Conservation (phyloP, 2,329 filamentous ascomycete species). For the Scytalidium sp. region DNA sequence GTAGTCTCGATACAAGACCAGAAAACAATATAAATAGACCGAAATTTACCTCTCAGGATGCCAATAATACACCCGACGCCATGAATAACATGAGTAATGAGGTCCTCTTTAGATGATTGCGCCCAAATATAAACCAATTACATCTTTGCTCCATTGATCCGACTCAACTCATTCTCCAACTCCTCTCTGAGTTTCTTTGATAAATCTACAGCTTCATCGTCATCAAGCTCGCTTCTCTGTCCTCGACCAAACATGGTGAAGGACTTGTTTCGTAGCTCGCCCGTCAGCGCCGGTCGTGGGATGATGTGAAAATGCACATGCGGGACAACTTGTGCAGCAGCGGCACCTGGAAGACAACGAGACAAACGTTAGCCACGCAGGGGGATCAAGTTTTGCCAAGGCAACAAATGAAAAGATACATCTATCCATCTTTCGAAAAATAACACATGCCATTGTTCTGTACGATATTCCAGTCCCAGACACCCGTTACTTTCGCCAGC, state of each 20-base stretch:
- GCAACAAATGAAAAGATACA: too few relatives aligned
- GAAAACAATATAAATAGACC: too few relatives aligned
- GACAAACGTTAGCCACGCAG: conserved; percentile 1
- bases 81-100: too few relatives aligned
- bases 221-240: conserved; percentile 69
- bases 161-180: conserved; percentile 43
- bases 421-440: neutral
- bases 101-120: too few relatives aligned
- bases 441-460: conserved; percentile 75
- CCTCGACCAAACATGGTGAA: conserved; percentile 85
- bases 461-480: conserved; percentile 90
- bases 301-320: conserved; percentile 97
- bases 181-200: conserved; percentile 52
- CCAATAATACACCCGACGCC: too few relatives aligned
- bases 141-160: conserved; percentile 20
- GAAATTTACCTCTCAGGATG: too few relatives aligned
- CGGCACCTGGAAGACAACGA: conserved; percentile 50
- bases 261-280: conserved; percentile 48
- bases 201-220: conserved; percentile 64
- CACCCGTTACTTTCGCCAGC: conserved; percentile 64
- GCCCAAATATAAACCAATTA: too few relatives aligned
- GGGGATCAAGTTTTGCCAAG: neutral
- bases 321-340: conserved; percentile 87
- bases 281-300: conserved; percentile 65
- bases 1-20: too few relatives aligned